Base-by-base conservation (phyloP, 495 filamentous ascomycete species). In the Corynascus novoguineensis region DNA sequence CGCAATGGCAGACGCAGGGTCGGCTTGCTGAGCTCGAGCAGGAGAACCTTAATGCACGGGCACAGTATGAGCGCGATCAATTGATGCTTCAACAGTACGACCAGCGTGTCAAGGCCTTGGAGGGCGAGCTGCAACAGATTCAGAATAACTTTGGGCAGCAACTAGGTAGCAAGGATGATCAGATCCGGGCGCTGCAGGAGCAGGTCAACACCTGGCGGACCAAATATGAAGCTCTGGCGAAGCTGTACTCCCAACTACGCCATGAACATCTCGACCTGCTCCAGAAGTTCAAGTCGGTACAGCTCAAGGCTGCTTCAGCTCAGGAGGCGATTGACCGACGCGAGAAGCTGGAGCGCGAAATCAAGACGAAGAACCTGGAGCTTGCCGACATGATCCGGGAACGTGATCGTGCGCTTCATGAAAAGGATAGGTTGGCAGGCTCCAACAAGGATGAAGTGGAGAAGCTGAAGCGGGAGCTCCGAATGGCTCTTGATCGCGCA, bases 301-400 rank as follows among this genome's bases (percentile, higher is more conserved):
- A 97, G 71, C 82, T 96, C 55, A 97, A 97, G 72, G 93, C 93
- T 5, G 89, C 91, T 2, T 97, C 92, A 4, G 95, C 93, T 0
- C 92, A 97, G 70, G 95, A 97, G 71, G 92, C 95, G 4, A 96
- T 97, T 60, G 95, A 97, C 22, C 84, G 82, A 53, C 85, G 92
- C 21, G 95, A 98, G 73, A 96, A 92, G 75, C 80, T 98, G 55
- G 89, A 97, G 73, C 85, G 92, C 10, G 93, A 98, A 72, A 86
- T 97, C 66, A 98, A 98, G 79, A 95, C 91, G 22, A 98, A 97
- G 83, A 98, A 97, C 68, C 78, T 97, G 17, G 95, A 98, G 72
- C 76, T 98, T 41, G 93, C 93, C 49, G 92, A 97, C 69, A 97
- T 98, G 93, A 98, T 98, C 57, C 84, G 93, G 5, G 93, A 98